Evolutionary conservation across 192 early-diverging fungal species (phyloP), one percentile per base, ranked within the genome.

Genomic region (Backusella psychrophila): DNA sequence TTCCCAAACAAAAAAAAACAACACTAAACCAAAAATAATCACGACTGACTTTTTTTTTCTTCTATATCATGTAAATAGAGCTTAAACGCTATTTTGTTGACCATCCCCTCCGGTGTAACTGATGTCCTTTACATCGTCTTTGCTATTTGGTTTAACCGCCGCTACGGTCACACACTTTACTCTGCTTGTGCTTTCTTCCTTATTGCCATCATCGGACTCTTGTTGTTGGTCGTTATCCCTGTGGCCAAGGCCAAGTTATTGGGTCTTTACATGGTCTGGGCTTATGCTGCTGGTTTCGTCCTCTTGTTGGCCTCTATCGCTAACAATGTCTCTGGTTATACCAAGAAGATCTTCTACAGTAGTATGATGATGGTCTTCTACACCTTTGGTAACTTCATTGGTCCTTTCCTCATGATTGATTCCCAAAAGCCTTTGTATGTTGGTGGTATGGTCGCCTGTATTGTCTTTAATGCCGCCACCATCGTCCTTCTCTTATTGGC

Each of bases 241-340:
- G 15, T 35, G 0, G 35, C 53, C 12, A 53, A 63, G 42, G 74
- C 59, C 4, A 75, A 75, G 23, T 15, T 75, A 5, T 66, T 75
- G 21, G 74, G 74, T 66, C 42, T 66, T 46, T 77, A 70, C 21
- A 49, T 77, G 56, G 29, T 46, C n/a, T 66, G n/a, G 26, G 59
- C n/a, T 19, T 78, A 74, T 46, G 46, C 38, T 59, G 72, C 72
- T 34, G 72, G 63, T n/a, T 79, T 75, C 41, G 42, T 66, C 26
- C 15, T 79, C 29, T 49, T 79, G 1, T 38, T 79, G 44, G 26
- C 38, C 15, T 21, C 39, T 42, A 26, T 79, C 34, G 67, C 73
- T 12, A 41, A 49, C 33, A 79, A 79, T 65, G 74, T 69, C 17
- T 70, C 69, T 14, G 78, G 78, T 23, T 79, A 79, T 65, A 79